A percentile compares a stretch with the other conserved stretches of the same genome.
Conservation (phyloP, 768 basidiomycete species). For the Sporobolomyces pararoseus region DNA sequence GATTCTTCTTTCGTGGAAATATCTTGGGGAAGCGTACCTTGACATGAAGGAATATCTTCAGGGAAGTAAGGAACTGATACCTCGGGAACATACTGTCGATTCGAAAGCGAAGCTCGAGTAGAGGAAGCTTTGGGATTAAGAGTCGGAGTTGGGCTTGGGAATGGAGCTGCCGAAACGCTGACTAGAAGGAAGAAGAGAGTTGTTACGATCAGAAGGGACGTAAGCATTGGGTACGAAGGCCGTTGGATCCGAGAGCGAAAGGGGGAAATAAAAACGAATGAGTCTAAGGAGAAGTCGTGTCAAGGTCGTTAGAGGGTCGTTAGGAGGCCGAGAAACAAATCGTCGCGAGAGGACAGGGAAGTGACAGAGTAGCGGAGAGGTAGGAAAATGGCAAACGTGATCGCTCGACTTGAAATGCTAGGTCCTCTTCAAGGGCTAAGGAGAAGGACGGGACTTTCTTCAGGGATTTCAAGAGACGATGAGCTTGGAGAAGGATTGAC, state of each 20-base stretch:
- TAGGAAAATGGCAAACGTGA: no score
- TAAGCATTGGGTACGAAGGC: background rate
- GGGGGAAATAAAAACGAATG: no score
- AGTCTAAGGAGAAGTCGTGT: background rate
- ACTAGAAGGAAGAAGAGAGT: background rate
- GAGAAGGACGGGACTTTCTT: no score
- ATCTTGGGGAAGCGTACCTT: constrained; percentile 25
- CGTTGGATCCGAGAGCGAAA: background rate
- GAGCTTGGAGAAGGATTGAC: no score
- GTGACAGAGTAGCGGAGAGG: background rate
- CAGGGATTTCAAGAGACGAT: no score
- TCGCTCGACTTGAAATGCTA: no score
- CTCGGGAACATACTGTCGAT: background rate
- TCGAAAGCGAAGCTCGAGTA: background rate
- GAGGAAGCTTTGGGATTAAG: background rate
- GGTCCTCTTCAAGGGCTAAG: no score
- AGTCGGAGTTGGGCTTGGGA: background rate
- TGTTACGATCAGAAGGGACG: background rate
- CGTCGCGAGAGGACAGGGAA: background rate
- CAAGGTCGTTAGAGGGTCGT: background rate
- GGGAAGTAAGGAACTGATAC: constrained; percentile 26
- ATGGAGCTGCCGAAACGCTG: background rate
- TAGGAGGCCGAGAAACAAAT: background rate
- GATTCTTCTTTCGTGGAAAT: no score
- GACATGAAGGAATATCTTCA: constrained; percentile 21